Evolutionary conservation across 768 basidiomycete genomes (phyloP).

Genomic region (Trametes cingulata): DNA sequence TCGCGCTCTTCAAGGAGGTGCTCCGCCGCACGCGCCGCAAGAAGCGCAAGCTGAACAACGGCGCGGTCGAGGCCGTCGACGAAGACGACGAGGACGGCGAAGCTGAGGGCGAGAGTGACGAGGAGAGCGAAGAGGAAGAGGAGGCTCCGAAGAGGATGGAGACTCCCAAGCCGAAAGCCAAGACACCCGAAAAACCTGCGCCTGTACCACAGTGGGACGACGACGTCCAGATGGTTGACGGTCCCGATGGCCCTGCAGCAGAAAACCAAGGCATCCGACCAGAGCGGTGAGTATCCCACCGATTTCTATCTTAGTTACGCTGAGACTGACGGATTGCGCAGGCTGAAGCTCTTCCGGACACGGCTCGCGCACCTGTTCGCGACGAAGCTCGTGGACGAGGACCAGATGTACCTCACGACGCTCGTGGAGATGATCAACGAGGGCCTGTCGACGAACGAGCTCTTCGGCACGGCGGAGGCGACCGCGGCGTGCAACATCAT

Average conservation of each 20-base stretch:
- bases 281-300: slow-evolving; percentile 52
- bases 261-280: slow-evolving; percentile 49
- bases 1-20: slow-evolving; percentile 97
- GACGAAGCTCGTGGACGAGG: slow-evolving; percentile 68
- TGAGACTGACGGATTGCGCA: slow-evolving; percentile 31
- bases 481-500: slow-evolving; percentile 70
- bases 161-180: slow-evolving; percentile 50
- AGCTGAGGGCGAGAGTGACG: slow-evolving; percentile 50
- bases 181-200: slow-evolving; percentile 21
- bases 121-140: slow-evolving; percentile 51
- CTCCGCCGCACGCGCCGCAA: slow-evolving; percentile 78
- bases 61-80: slow-evolving; percentile 37
- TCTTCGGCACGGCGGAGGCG: slow-evolving; percentile 86
- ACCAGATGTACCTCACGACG: slow-evolving; percentile 69
- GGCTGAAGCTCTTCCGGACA: slow-evolving; percentile 78
- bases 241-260: slow-evolving; percentile 32
- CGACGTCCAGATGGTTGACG: slow-evolving; percentile 63
- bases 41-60: slow-evolving; percentile 83
- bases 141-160: slow-evolving; percentile 46
- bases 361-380: slow-evolving; percentile 74
- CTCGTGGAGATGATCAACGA: slow-evolving; percentile 77
- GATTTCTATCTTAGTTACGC: not conserved
- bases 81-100: slow-evolving; percentile 52
- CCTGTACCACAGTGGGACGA: slow-evolving; percentile 44
- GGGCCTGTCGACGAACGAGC: slow-evolving; percentile 61